A percentile compares a stretch with the other conserved stretches of the same genome.
phyloP scores from a whole-genome alignment of 164 flowering plant genomes.

The Buxus sempervirens region DNA sequence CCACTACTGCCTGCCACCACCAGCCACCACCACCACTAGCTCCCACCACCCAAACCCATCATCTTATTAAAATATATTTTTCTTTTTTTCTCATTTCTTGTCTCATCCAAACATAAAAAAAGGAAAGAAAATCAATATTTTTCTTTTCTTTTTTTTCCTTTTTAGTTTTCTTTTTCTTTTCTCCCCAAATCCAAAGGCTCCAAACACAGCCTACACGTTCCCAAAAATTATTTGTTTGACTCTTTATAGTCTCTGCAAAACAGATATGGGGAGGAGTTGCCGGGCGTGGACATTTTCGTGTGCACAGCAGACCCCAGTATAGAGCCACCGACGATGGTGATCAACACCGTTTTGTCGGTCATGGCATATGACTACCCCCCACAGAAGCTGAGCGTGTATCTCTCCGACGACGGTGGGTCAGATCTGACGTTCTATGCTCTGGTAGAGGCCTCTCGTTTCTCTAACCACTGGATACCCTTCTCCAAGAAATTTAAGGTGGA shows the following conservation, averaged over 20 bases:
- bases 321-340: slow-evolving; percentile 40
- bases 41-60: no score
- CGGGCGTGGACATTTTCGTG: slow-evolving; percentile 37
- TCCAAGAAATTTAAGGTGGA: slow-evolving; percentile 35
- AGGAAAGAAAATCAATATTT: no score
- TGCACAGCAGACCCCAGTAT: slow-evolving; percentile 46
- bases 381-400: slow-evolving; percentile 36
- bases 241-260: neutral
- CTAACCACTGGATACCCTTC: slow-evolving; percentile 44
- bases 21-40: no score
- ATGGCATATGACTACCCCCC: slow-evolving; percentile 46
- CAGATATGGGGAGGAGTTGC: slow-evolving; percentile 26
- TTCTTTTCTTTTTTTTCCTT: no score
- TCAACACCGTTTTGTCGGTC: slow-evolving; percentile 37
- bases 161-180: neutral
- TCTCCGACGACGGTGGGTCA: slow-evolving; percentile 48
- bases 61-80: no score
- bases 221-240: no score
- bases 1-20: no score
- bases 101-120: no score
- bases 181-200: neutral
- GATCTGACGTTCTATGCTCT: slow-evolving; percentile 41
- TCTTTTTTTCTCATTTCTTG: no score
- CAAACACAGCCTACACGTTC: no score
- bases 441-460: slow-evolving; percentile 38